phyloP scores from a whole-genome alignment of 1,284 basidiomycete species.

The Pholiota adiposa region DNA sequence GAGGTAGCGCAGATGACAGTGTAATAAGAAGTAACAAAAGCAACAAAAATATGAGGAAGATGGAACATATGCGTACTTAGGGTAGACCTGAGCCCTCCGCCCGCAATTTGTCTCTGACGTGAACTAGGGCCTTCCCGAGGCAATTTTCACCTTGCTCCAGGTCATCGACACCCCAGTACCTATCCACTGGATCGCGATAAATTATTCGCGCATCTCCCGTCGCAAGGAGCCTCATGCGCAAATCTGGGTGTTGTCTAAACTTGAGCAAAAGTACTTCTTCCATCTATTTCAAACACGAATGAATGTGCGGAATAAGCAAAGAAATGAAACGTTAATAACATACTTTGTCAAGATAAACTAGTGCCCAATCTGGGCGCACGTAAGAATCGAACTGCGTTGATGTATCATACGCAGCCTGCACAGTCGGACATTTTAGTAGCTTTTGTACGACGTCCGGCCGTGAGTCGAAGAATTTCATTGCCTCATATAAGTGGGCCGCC shows the following conservation, averaged over 20 bases:
- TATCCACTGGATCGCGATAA: constrained; percentile 41
- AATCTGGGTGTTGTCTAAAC: constrained; percentile 44
- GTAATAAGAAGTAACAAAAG: background rate
- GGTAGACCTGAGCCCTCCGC: background rate
- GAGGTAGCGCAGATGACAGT: no score
- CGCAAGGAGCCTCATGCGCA: constrained; percentile 38
- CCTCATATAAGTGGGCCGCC: constrained; percentile 69
- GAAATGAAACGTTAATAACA: constrained; percentile 26
- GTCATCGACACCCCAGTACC: constrained; percentile 48
- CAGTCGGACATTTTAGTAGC: constrained; percentile 48
- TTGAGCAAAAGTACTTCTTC: constrained; percentile 43
- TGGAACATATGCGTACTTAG: background rate
- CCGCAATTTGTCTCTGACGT: constrained; percentile 22
- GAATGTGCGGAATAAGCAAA: background rate
- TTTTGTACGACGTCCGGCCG: constrained; percentile 53
- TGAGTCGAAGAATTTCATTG: constrained; percentile 59
- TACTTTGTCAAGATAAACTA: constrained; percentile 49
- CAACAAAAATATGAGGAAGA: background rate
- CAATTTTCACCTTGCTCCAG: constrained; percentile 44
- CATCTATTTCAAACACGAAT: constrained; percentile 35
- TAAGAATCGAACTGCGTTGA: constrained; percentile 40
- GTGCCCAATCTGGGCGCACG: constrained; percentile 56
- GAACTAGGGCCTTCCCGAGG: constrained; percentile 45
- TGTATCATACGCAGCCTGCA: constrained; percentile 53
- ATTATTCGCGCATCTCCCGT: constrained; percentile 33